Conservation (phyloP, 2,329 filamentous ascomycete species). For the Orbilia javanica region DNA sequence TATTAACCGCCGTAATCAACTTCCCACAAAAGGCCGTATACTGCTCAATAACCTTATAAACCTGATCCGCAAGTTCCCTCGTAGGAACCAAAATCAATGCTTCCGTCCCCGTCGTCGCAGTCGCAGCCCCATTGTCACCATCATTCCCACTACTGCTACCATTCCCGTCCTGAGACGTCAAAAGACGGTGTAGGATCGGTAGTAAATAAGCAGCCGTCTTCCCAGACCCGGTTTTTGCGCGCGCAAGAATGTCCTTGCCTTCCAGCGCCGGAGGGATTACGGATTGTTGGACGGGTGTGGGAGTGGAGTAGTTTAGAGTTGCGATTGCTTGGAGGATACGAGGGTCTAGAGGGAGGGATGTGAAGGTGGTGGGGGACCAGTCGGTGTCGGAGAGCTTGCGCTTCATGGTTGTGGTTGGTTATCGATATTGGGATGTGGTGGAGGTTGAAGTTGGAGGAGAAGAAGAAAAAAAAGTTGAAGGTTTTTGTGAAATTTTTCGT, state of each 20-base stretch:
- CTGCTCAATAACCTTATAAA: constrained; percentile 80
- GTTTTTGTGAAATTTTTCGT: background rate
- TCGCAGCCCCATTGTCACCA: too few relatives aligned
- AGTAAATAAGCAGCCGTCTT: constrained; percentile 97
- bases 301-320: constrained; percentile 83
- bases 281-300: constrained; percentile 88
- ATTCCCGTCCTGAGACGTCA: constrained; percentile 76
- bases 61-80: constrained; percentile 91
- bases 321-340: constrained; percentile 87
- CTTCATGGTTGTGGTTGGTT: constrained; percentile 68
- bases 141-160: background rate
- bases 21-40: constrained; percentile 87
- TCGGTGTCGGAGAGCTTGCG: constrained; percentile 73
- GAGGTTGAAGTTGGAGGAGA: background rate
- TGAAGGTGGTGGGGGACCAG: constrained; percentile 72
- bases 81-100: constrained; percentile 94
- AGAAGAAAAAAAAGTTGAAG: background rate
- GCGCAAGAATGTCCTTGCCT: constrained; percentile 87
- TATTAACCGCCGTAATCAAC: constrained; percentile 83
- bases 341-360: constrained; percentile 82
- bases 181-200: constrained; percentile 84
- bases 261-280: constrained; percentile 89
- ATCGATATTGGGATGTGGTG: background rate
- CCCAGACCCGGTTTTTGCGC: constrained; percentile 93
- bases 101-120: constrained; percentile 68